A percentile compares a stretch with the other conserved stretches of the same genome.
Conservation (phyloP, 2,329 filamentous ascomycete species). For the Clathrospora elynae region DNA sequence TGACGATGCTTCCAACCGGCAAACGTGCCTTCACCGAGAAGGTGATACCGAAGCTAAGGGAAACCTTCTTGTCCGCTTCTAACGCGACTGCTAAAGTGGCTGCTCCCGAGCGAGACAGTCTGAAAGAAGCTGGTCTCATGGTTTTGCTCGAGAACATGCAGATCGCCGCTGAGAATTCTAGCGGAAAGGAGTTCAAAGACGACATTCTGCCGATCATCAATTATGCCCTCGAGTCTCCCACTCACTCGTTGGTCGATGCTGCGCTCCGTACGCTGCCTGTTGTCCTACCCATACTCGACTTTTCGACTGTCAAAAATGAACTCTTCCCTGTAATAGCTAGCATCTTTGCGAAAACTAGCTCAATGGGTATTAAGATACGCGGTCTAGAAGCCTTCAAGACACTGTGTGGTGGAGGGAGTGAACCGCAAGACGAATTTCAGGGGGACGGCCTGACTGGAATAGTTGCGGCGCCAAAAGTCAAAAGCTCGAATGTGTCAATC, state of each 20-base stretch:
- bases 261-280: constrained; percentile 77
- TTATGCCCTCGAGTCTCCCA: constrained; percentile 83
- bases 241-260: constrained; percentile 86
- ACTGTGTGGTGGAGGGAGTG: constrained; percentile 74
- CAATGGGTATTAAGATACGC: constrained; percentile 90
- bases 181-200: constrained; percentile 93
- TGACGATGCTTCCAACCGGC: constrained; percentile 73
- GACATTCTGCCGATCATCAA: constrained; percentile 88
- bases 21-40: constrained; percentile 81
- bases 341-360: constrained; percentile 92
- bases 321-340: constrained; percentile 88
- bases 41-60: constrained; percentile 81
- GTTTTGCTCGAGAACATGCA: constrained; percentile 84
- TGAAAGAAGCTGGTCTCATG: constrained; percentile 88
- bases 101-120: constrained; percentile 73
- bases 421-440: constrained; percentile 39
- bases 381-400: constrained; percentile 89
- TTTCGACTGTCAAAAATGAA: constrained; percentile 95
- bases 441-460: constrained; percentile 80
- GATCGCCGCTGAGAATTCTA: constrained; percentile 77
- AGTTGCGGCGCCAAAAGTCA: constrained; percentile 59
- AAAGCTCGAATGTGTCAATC: constrained; percentile 72
- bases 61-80: constrained; percentile 77
- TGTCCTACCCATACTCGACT: constrained; percentile 88
- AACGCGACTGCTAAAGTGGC: constrained; percentile 48